phyloP scores from a whole-genome alignment of 2,329 filamentous ascomycete species.

The Tetracladium maxilliforme region DNA sequence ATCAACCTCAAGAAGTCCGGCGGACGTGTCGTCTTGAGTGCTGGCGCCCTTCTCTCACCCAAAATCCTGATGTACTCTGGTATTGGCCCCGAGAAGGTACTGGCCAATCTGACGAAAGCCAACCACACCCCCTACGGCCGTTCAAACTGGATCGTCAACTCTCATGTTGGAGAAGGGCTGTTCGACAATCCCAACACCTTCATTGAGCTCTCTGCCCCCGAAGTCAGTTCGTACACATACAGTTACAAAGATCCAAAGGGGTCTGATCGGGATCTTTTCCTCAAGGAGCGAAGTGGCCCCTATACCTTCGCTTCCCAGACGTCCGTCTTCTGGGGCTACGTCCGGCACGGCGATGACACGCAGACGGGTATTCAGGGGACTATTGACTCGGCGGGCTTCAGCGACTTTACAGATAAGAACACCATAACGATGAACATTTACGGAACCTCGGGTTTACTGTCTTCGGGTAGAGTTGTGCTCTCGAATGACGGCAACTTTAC shows the following conservation, averaged over 20 bases:
- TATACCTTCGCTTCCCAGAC: slow-evolving; percentile 37
- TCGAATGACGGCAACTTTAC: slow-evolving; percentile 22
- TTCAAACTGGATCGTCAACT: slow-evolving; percentile 31
- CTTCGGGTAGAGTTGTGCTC: slow-evolving; percentile 28
- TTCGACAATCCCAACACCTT: slow-evolving; percentile 43
- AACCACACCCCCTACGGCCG: slow-evolving; percentile 12
- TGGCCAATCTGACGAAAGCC: slow-evolving; percentile 7
- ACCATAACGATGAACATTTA: slow-evolving; percentile 42
- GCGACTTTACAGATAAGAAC: slow-evolving; percentile 21
- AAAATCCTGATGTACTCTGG: slow-evolving; percentile 24
- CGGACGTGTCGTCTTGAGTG: slow-evolving; percentile 19
- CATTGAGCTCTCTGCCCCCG: slow-evolving; percentile 26
- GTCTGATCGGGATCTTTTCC: slow-evolving; percentile 27
- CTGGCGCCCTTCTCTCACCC: too few relatives aligned
- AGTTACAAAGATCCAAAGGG: slow-evolving; percentile 25
- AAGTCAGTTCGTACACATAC: slow-evolving; percentile 30
- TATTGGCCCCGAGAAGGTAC: slow-evolving; percentile 14
- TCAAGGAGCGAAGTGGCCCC: slow-evolving; percentile 30
- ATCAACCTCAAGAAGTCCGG: slow-evolving; percentile 15
- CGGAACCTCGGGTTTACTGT: slow-evolving; percentile 37
- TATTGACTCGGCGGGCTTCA: slow-evolving; percentile 29
- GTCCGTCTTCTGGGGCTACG: slow-evolving; percentile 34
- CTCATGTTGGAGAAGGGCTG: slow-evolving; percentile 29
- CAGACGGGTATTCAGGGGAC: slow-evolving; percentile 34
- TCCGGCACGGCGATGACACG: slow-evolving; percentile 23